Base-by-base conservation (phyloP, 2,329 filamentous ascomycete genomes). In the Plenodomus lindquistii region DNA sequence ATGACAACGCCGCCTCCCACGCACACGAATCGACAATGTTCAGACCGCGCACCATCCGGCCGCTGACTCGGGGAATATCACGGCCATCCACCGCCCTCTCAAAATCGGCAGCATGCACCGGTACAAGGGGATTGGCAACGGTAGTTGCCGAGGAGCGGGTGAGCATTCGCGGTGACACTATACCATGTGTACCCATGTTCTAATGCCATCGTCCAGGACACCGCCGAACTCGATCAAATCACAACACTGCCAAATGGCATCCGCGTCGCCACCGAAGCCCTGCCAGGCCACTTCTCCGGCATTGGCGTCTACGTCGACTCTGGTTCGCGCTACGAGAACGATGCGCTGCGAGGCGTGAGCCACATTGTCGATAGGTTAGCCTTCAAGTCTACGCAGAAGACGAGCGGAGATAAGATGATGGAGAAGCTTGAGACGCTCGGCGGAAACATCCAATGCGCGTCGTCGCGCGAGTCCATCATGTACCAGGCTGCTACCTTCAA, bases 401-500 rank as follows among this genome's bases (percentile, higher is more conserved):
- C 86, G 52, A 84, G 84, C 0, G 85, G 86, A 46, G 92, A 97
- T 73, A 80, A 91, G 60, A 94, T 97, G 85, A 79, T 96, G 17
- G 91, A 96, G 73, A 81, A 86, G 27, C 82, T 97, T 27, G 94
- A 97, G 74, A 87, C 86, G 0, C 79, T 99, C 2, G 94, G 94
- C 29, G 94, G 94, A 24, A 97, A 97, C 71, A 93, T 99, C 50
- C 92, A 97, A 75, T 99, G 94, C 75, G 92, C 93, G 10, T 97
- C 92, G 1, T 96, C 91, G 2, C 83, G 94, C 57, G 94, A 99
- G 75, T 91, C 91, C 47, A 84, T 99, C 76, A 99, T 99, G 94
- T 99, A 99, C 78, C 94, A 99, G 74, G 90, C 91, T 1, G 94
- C 94, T 20, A 97, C 92, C 22, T 99, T 99, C 83, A 99, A 99